A percentile compares a stretch with the other conserved stretches of the same genome.
These are phyloP conservation scores for Ophiocordyceps unilateralis DNA, from an alignment of 2,329 filamentous ascomycete genomes.

Conservation along the genomic window DNA sequence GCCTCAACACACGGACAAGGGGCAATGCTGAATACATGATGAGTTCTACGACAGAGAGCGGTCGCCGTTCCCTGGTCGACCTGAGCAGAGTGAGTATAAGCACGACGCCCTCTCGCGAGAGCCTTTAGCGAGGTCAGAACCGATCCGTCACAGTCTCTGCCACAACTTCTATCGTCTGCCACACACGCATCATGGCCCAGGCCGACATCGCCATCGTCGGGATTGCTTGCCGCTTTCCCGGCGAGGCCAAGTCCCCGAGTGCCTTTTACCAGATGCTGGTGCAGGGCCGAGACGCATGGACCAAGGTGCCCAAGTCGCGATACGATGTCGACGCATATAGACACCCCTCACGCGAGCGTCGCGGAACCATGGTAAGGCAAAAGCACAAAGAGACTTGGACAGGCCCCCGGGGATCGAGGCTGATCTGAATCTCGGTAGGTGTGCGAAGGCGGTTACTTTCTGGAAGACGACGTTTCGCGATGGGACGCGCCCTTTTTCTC, in stretches of 20 bases:
- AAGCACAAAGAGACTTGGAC: not conserved
- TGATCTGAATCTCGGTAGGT: not conserved
- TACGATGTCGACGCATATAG: not conserved
- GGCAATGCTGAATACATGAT: not conserved
- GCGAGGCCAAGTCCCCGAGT: not conserved
- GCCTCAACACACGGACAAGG: not conserved
- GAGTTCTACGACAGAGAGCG: not conserved
- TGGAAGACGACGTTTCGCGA: not conserved
- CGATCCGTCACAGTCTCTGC: not conserved
- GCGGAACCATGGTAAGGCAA: not conserved
- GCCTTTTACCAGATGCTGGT: not conserved
- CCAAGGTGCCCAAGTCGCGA: not conserved
- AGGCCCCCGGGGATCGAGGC: not conserved
- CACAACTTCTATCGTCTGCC: no score
- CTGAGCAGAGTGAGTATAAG: not conserved
- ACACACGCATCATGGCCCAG: not conserved
- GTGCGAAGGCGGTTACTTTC: slow-evolving; percentile 1
- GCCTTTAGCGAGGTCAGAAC: not conserved
- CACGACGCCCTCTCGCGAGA: not conserved
- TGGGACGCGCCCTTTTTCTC: slow-evolving; percentile 1
- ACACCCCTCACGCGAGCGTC: not conserved
- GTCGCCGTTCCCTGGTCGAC: not conserved
- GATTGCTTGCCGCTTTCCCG: not conserved
- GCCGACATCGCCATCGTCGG: not conserved
- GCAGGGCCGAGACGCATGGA: not conserved